phyloP scores from a whole-genome alignment of 768 basidiomycete genomes.

The Lactifluus pinguis region DNA sequence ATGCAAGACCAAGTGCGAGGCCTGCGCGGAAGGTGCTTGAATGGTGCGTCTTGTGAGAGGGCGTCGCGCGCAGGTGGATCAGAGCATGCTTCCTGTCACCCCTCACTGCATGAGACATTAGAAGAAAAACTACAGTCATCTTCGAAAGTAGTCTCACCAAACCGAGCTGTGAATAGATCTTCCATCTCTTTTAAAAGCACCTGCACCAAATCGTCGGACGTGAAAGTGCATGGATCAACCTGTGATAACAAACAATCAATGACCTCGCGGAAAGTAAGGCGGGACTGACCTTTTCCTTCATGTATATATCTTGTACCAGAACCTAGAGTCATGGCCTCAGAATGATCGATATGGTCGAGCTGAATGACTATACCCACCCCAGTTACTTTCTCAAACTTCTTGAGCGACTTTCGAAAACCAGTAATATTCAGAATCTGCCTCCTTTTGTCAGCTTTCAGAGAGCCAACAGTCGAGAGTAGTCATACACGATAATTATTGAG shows the following conservation, averaged over 20 bases:
- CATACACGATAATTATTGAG: slow-evolving; percentile 82
- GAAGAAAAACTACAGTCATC: not conserved
- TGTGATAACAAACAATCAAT: slow-evolving; percentile 22
- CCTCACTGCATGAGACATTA: slow-evolving; percentile 28
- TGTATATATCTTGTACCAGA: slow-evolving; percentile 66
- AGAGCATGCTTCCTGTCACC: slow-evolving; percentile 78
- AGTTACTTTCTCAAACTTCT: slow-evolving; percentile 79
- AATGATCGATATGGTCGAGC: not conserved
- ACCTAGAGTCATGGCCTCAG: slow-evolving; percentile 34
- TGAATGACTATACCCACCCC: slow-evolving; percentile 38
- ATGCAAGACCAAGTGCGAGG: slow-evolving; percentile 55
- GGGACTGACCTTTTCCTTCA: slow-evolving; percentile 57
- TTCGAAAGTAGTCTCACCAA: slow-evolving; percentile 42
- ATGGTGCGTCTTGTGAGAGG: slow-evolving; percentile 49
- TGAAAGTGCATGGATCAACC: slow-evolving; percentile 63
- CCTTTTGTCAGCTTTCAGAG: slow-evolving; percentile 8
- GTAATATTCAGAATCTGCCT: slow-evolving; percentile 77
- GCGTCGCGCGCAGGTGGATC: slow-evolving; percentile 48
- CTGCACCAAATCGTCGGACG: slow-evolving; percentile 49
- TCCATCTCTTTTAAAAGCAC: slow-evolving; percentile 71
- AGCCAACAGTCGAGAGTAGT: slow-evolving; percentile 3
- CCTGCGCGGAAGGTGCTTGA: slow-evolving; percentile 71
- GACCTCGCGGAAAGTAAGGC: not conserved
- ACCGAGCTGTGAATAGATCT: slow-evolving; percentile 61
- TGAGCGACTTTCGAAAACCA: slow-evolving; percentile 80